Evolutionary conservation across 129 eudicot species (phyloP).

Genomic region (Centrapalus pauciflorus): DNA sequence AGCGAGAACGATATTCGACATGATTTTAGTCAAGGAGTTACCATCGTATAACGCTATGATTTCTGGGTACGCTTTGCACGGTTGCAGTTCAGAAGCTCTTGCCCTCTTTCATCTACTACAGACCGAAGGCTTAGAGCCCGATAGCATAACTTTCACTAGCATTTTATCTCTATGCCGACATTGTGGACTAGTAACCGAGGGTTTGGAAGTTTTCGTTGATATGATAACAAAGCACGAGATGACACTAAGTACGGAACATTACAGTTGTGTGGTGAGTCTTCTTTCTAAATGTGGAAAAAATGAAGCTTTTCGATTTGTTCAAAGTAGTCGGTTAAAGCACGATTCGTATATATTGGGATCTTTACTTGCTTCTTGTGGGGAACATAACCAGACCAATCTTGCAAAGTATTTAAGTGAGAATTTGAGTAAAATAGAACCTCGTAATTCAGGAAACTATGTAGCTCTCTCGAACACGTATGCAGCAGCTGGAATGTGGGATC

Average conservation of each 20-base stretch:
- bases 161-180: constrained; percentile 55
- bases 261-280: constrained; percentile 54
- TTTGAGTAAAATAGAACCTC: constrained; percentile 37
- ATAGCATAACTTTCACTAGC: constrained; percentile 50
- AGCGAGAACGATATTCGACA: constrained; percentile 46
- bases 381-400: constrained; percentile 34
- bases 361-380: constrained; percentile 51
- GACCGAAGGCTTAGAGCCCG: constrained; percentile 39
- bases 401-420: constrained; percentile 30
- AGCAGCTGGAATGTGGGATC: constrained; percentile 48
- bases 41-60: constrained; percentile 67
- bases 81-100: constrained; percentile 47
- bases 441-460: constrained; percentile 43
- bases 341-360: constrained; percentile 46
- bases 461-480: constrained; percentile 55
- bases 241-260: constrained; percentile 48
- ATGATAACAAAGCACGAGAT: constrained; percentile 27
- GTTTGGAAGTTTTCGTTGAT: constrained; percentile 39
- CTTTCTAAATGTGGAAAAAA: constrained; percentile 48
- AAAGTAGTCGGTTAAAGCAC: constrained; percentile 39
- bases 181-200: constrained; percentile 45
- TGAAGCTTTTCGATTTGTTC: constrained; percentile 41
- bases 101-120: constrained; percentile 32
- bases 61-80: constrained; percentile 60
- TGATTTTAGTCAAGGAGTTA: constrained; percentile 29